Evolutionary conservation across 1,284 basidiomycete species (phyloP).

Genomic region (Trichosporon sp.): DNA sequence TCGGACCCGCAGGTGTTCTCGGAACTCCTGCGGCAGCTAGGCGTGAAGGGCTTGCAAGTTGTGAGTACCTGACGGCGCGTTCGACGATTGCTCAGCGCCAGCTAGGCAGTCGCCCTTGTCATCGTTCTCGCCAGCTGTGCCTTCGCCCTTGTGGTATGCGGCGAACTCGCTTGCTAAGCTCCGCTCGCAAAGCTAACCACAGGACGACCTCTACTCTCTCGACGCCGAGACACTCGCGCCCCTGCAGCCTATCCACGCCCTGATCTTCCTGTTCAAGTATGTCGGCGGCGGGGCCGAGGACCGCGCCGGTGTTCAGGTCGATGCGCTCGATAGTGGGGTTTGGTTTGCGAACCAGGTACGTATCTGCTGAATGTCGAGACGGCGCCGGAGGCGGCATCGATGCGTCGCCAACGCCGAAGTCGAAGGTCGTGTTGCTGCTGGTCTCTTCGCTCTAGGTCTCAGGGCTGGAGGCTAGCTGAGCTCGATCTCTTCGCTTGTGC

Average conservation of each 20-base stretch:
- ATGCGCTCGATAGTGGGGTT: conserved; percentile 71
- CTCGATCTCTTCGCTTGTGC: background rate
- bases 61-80: conserved; percentile 36
- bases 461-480: too few relatives aligned
- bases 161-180: too few relatives aligned
- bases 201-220: conserved; percentile 83
- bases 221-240: conserved; percentile 70
- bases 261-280: conserved; percentile 95
- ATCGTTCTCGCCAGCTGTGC: too few relatives aligned
- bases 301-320: conserved; percentile 58
- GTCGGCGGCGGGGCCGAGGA: conserved; percentile 62
- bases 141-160: too few relatives aligned
- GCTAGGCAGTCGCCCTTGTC: too few relatives aligned
- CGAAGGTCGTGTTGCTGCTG: too few relatives aligned
- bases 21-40: conserved; percentile 56
- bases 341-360: conserved; percentile 81
- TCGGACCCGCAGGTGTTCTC: conserved; percentile 59
- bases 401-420: too few relatives aligned
- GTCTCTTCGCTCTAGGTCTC: too few relatives aligned
- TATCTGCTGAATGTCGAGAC: background rate
- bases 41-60: conserved; percentile 59
- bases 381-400: too few relatives aligned
- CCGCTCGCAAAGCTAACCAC: background rate
- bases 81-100: background rate
- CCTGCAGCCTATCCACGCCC: conserved; percentile 77